Percentiles rank a stretch among this genome's conserved stretches.
Evolutionary conservation across 306 rosid species (phyloP).

Genomic region (Rosa persica): DNA sequence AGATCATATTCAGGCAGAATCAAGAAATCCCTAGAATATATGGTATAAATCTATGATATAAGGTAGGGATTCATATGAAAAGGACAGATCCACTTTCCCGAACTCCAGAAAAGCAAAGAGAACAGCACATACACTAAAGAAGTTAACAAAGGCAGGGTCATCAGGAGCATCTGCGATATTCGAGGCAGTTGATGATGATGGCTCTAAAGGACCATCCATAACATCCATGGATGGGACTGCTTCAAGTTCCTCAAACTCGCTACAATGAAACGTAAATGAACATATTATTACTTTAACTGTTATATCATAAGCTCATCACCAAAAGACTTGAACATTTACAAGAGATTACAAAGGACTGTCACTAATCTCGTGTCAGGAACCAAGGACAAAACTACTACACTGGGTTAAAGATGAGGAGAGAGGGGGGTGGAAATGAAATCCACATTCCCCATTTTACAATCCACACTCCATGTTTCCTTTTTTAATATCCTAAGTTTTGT

Average conservation of each 20-base stretch:
- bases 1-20: neutral
- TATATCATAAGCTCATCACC: conserved; percentile 9
- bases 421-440: too few relatives aligned
- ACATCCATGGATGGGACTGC: conserved; percentile 49
- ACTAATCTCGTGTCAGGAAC: neutral
- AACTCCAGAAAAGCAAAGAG: neutral
- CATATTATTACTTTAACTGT: conserved; percentile 6
- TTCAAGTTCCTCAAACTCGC: conserved; percentile 79
- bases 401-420: neutral
- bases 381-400: neutral
- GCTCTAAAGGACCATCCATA: conserved; percentile 60
- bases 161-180: conserved; percentile 47
- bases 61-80: neutral
- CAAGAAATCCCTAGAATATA: neutral
- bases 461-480: too few relatives aligned
- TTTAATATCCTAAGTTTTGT: too few relatives aligned
- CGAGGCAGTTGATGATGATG: conserved; percentile 48
- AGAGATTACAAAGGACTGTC: neutral
- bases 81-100: conserved; percentile 15
- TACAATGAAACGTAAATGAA: conserved; percentile 21
- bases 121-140: conserved; percentile 19
- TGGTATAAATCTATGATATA: neutral
- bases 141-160: conserved; percentile 58
- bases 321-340: neutral
- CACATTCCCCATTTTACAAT: too few relatives aligned